Percentiles rank a stretch among this genome's conserved stretches.
These are phyloP conservation scores for Diaporthe caulivora DNA, from an alignment of 2,329 filamentous ascomycete genomes.

Conservation along the genomic window DNA sequence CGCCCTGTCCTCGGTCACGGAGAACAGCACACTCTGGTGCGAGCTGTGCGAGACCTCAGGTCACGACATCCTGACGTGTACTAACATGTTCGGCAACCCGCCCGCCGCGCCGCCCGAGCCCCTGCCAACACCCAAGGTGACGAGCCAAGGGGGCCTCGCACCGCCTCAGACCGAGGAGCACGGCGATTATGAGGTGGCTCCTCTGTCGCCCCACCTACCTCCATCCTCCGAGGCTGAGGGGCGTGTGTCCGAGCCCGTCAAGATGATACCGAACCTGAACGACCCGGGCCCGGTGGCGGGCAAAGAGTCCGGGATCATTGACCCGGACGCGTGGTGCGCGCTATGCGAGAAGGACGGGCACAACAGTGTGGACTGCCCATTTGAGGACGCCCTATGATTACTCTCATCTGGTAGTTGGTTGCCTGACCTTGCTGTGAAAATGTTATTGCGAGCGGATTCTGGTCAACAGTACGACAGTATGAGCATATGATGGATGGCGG, in stretches of 20 bases:
- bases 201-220: slow-evolving; percentile 62
- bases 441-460: not conserved
- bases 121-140: slow-evolving; percentile 40
- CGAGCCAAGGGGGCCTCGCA: slow-evolving; percentile 2
- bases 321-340: slow-evolving; percentile 95
- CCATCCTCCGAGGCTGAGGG: slow-evolving; percentile 54
- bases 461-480: not conserved
- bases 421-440: not conserved
- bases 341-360: slow-evolving; percentile 96
- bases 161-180: slow-evolving; percentile 44
- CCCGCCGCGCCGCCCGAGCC: slow-evolving; percentile 42
- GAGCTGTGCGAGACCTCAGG: slow-evolving; percentile 94
- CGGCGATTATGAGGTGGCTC: slow-evolving; percentile 65
- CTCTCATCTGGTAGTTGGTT: not conserved
- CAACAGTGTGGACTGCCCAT: slow-evolving; percentile 93
- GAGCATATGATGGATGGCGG: slow-evolving; percentile 16
- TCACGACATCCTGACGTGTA: slow-evolving; percentile 94
- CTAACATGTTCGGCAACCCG: slow-evolving; percentile 80
- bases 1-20: slow-evolving; percentile 76
- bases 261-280: slow-evolving; percentile 71
- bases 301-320: slow-evolving; percentile 82
- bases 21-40: slow-evolving; percentile 85
- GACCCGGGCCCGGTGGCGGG: slow-evolving; percentile 79
- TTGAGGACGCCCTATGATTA: slow-evolving; percentile 80
- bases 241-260: slow-evolving; percentile 54